Evolutionary conservation across 768 basidiomycete species (phyloP).

Genomic region (Termitomyces sp.): DNA sequence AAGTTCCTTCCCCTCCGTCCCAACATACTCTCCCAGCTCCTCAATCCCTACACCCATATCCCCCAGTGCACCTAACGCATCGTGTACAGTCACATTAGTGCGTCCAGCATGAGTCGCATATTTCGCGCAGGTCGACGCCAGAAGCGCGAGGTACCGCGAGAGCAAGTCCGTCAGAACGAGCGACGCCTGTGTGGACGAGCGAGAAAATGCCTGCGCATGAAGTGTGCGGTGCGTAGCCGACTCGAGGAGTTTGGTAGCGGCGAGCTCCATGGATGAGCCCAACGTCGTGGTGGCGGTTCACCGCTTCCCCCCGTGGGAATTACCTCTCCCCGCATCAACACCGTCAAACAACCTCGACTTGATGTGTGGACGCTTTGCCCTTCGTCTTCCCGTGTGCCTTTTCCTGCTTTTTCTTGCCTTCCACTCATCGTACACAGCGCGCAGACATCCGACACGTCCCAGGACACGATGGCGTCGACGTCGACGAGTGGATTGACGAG

Average conservation of each 20-base stretch:
- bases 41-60: slow-evolving; percentile 69
- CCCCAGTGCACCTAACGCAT: slow-evolving; percentile 62
- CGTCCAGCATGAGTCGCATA: slow-evolving; percentile 77
- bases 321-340: slow-evolving; percentile 4
- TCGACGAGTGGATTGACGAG: slow-evolving; percentile 57
- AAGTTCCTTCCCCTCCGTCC: slow-evolving; percentile 65
- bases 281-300: slow-evolving; percentile 14
- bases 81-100: slow-evolving; percentile 46
- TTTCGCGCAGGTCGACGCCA: slow-evolving; percentile 62
- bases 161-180: slow-evolving; percentile 70
- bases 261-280: slow-evolving; percentile 40
- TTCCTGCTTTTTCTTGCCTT: not conserved
- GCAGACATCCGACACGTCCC: slow-evolving; percentile 38
- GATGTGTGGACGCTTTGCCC: slow-evolving; percentile 66
- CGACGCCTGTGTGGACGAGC: slow-evolving; percentile 69
- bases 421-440: slow-evolving; percentile 21
- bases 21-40: slow-evolving; percentile 63
- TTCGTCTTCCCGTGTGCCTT: slow-evolving; percentile 39
- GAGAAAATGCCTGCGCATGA: slow-evolving; percentile 73
- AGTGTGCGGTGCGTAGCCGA: slow-evolving; percentile 63
- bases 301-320: slow-evolving; percentile 6
- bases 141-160: slow-evolving; percentile 63
- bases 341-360: slow-evolving; percentile 2
- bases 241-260: slow-evolving; percentile 59
- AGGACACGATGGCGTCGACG: slow-evolving; percentile 35